phyloP scores from a whole-genome alignment of 2,329 filamentous ascomycete species.

The Epichloe uncinata region DNA sequence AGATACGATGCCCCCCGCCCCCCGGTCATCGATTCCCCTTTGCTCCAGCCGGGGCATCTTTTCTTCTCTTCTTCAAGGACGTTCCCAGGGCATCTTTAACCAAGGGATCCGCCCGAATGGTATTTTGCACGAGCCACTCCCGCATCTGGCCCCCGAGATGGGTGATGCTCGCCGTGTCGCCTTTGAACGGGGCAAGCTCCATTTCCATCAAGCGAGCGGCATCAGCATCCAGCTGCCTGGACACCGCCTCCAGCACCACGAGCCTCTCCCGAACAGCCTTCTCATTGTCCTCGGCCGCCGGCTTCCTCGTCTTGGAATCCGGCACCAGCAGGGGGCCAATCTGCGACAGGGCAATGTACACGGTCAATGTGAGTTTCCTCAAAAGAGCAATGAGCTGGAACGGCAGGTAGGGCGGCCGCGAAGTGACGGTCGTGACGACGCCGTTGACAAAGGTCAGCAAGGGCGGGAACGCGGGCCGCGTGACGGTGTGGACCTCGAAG shows the following conservation, averaged over 20 bases:
- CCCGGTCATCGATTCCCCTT: slow-evolving; percentile 30
- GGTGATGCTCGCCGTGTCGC: slow-evolving; percentile 50
- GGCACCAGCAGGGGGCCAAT: slow-evolving; percentile 53
- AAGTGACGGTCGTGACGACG: slow-evolving; percentile 23
- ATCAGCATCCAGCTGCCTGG: slow-evolving; percentile 53
- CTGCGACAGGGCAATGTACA: slow-evolving; percentile 74
- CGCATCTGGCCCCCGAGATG: slow-evolving; percentile 55
- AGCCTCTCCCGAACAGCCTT: slow-evolving; percentile 47
- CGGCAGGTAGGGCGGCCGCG: slow-evolving; percentile 56
- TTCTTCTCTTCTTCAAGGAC: slow-evolving; percentile 48
- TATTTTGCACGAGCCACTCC: slow-evolving; percentile 82
- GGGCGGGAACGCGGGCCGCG: slow-evolving; percentile 37
- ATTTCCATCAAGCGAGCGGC: slow-evolving; percentile 56
- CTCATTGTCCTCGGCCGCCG: slow-evolving; percentile 25
- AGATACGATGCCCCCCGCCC: not conserved
- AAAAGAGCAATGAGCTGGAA: slow-evolving; percentile 72
- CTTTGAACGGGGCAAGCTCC: slow-evolving; percentile 68
- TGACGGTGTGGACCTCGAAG: slow-evolving; percentile 44
- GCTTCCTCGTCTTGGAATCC: slow-evolving; percentile 19
- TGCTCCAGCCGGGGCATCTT: slow-evolving; percentile 51
- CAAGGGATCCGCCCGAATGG: slow-evolving; percentile 64
- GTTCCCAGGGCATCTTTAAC: slow-evolving; percentile 66
- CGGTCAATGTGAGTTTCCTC: slow-evolving; percentile 61
- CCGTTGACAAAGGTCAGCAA: slow-evolving; percentile 34
- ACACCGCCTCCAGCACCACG: slow-evolving; percentile 48